Conservation (phyloP, 306 rosid species). For the Pterocarpus santalinus region DNA sequence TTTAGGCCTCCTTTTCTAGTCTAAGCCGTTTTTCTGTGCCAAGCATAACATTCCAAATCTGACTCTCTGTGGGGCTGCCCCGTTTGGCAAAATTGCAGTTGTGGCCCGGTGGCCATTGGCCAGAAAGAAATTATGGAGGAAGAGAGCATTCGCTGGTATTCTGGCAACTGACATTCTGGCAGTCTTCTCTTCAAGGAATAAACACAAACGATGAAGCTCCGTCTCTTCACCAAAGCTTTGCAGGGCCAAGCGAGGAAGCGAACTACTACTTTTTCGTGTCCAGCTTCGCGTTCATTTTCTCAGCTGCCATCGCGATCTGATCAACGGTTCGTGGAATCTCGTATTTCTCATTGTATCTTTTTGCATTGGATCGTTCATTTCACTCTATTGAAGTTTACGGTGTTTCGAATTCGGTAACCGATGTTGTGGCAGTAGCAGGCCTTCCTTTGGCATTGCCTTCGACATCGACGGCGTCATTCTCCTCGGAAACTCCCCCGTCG, state of each 20-base stretch:
- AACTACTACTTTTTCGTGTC: constrained; percentile 33
- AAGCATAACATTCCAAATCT: neutral
- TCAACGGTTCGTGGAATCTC: constrained; percentile 58
- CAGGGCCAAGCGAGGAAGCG: constrained; percentile 41
- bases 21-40: neutral
- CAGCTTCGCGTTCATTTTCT: constrained; percentile 61
- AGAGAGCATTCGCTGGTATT: neutral
- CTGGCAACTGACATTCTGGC: neutral
- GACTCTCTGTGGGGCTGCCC: neutral
- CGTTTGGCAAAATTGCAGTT: neutral
- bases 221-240: constrained; percentile 57
- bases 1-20: neutral
- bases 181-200: neutral
- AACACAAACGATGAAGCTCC: constrained; percentile 51
- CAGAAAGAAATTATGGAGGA: neutral
- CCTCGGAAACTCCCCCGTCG: constrained; percentile 78
- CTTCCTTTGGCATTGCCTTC: constrained; percentile 81
- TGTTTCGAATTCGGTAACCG: constrained; percentile 1
- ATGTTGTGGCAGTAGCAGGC: constrained; percentile 54
- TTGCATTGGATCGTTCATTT: neutral
- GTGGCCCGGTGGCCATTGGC: neutral
- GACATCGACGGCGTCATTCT: constrained; percentile 96
- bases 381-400: neutral
- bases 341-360: neutral
- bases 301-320: constrained; percentile 47